Percentiles rank a stretch among this genome's conserved stretches.
These are phyloP conservation scores for Moricandia moricandioides DNA, from an alignment of 345 rosid species.

Conservation along the genomic window DNA sequence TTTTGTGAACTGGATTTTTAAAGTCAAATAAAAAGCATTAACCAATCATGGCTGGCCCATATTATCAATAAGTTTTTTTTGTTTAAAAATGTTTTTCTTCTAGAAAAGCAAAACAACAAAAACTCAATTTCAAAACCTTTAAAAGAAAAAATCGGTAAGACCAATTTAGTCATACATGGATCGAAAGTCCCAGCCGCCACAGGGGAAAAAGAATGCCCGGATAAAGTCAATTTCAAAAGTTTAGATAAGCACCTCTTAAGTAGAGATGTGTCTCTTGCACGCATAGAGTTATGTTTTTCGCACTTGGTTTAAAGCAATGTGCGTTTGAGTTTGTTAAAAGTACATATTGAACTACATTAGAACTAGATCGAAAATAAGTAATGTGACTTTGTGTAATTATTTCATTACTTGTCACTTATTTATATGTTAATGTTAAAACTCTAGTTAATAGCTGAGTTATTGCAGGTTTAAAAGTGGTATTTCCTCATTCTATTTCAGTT, in stretches of 20 bases:
- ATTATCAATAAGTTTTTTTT: neutral
- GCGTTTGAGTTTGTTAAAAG: neutral
- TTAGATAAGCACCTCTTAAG: slow-evolving; percentile 12
- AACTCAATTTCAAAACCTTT: neutral
- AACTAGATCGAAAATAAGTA: neutral
- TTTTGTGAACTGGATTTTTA: neutral
- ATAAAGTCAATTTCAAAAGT: slow-evolving; percentile 25
- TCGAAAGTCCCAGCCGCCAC: slow-evolving; percentile 32
- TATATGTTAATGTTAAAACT: neutral
- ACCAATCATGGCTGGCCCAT: neutral
- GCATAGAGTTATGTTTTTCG: slow-evolving; percentile 21
- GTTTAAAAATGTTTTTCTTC: neutral
- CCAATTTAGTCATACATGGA: neutral
- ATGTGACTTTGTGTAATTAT: neutral
- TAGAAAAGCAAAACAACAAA: neutral
- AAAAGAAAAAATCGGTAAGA: neutral
- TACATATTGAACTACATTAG: neutral
- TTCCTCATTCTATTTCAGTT: neutral
- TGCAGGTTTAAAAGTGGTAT: neutral
- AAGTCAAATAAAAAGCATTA: neutral
- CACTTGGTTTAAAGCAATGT: neutral
- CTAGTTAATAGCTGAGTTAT: neutral
- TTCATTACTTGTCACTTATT: neutral
- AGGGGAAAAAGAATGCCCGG: neutral
- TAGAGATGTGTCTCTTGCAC: slow-evolving; percentile 4